These are phyloP conservation scores for Tetracladium setigerum DNA, from an alignment of 495 filamentous ascomycete species.

Conservation along the genomic window DNA sequence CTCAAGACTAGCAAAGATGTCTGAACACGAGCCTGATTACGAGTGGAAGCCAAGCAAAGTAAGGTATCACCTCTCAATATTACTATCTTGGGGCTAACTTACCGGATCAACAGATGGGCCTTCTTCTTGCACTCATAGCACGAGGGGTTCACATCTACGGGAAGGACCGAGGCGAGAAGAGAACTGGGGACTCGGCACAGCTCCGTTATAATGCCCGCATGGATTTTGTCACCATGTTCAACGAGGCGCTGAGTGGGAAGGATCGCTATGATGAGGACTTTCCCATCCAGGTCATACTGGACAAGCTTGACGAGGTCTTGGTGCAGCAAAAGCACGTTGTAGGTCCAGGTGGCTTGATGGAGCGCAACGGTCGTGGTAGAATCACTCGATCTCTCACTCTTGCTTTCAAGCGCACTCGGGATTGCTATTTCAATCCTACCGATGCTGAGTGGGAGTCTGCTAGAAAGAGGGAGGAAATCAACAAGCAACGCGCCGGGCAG, in stretches of 20 bases:
- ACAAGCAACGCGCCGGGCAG: no score
- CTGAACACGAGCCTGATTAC: no score
- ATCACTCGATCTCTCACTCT: conserved; percentile 12
- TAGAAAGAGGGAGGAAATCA: no score
- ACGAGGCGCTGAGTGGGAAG: conserved; percentile 16
- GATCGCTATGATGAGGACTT: conserved; percentile 16
- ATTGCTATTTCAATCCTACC: no score
- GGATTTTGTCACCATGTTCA: conserved; percentile 18
- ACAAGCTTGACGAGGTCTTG: conserved; percentile 5
- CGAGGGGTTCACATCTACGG: no score
- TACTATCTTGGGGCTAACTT: no score
- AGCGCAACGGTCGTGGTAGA: not conserved
- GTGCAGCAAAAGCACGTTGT: conserved; percentile 5
- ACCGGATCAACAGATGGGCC: no score
- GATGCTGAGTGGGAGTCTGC: no score
- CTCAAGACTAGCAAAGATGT: no score
- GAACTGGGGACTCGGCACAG: not conserved
- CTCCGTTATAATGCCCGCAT: conserved; percentile 3
- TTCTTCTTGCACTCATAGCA: no score
- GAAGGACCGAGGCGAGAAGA: not conserved
- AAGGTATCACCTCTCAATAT: no score
- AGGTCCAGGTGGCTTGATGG: conserved; percentile 1
- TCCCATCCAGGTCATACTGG: conserved; percentile 14
- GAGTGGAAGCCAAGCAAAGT: no score
- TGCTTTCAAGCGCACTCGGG: conserved; percentile 1